These are phyloP conservation scores for Xylaria sp. DNA, from an alignment of 2,329 filamentous ascomycete species.

Conservation along the genomic window DNA sequence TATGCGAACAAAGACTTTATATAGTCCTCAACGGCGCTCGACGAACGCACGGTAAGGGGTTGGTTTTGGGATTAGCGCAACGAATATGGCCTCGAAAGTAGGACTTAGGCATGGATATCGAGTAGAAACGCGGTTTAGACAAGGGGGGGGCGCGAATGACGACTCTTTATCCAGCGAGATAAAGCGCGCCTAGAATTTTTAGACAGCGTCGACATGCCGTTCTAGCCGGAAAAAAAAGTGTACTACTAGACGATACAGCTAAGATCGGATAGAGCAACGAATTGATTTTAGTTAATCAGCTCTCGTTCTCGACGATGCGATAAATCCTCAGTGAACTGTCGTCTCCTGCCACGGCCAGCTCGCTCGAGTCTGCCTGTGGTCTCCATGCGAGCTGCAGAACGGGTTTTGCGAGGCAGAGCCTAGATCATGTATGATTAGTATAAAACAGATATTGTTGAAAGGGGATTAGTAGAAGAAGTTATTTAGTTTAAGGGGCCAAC, in stretches of 20 bases:
- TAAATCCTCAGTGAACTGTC: constrained; percentile 70
- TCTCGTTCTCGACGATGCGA: constrained; percentile 50
- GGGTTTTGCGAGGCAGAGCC: constrained; percentile 69
- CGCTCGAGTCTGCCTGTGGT: constrained; percentile 54
- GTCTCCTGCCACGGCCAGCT: constrained; percentile 67
- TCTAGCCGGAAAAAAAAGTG: background rate
- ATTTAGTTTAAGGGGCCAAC: constrained; percentile 38
- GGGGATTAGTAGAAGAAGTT: no score
- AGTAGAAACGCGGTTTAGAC: constrained; percentile 14
- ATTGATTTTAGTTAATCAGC: constrained; percentile 23
- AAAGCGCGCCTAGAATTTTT: background rate
- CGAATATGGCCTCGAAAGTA: constrained; percentile 7
- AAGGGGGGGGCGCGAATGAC: background rate
- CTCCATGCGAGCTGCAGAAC: constrained; percentile 77
- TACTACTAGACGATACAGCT: constrained; percentile 4
- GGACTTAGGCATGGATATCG: constrained; percentile 28
- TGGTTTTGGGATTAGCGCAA: constrained; percentile 5
- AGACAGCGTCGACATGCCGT: constrained; percentile 10
- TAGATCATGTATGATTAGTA: constrained; percentile 44
- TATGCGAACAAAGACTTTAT: constrained; percentile 21
- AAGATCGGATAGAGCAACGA: constrained; percentile 3
- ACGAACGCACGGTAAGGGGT: background rate
- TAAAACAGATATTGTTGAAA: background rate
- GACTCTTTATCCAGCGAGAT: background rate
- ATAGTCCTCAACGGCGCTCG: background rate